Base-by-base conservation (phyloP, 441 rosid species). In the Adansonia madagascariensis region DNA sequence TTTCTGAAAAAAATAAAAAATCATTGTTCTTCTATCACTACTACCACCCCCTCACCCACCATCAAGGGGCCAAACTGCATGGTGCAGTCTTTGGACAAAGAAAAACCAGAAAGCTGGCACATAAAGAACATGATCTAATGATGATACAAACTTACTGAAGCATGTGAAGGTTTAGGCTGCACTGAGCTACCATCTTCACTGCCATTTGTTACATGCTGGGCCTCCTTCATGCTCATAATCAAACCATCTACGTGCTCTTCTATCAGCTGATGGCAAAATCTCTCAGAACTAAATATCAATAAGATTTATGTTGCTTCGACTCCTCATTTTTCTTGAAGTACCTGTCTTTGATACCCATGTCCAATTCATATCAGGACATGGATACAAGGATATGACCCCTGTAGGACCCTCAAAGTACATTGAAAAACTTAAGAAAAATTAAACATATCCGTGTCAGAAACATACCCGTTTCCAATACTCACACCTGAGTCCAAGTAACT, bases 101-200 rank as follows among this genome's bases (percentile, higher is more conserved):
- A 31, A 31, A 22, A 43, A 44, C 41, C 11, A 8, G 17, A 73
- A 22, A 22, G 43, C 44, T 18, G 15, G 18, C 56, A 15, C 55
- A 43, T 6, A 6, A 59, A 57, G 14, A 73, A 17, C 7, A 57
- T 55, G 60, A 79, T 74, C 2, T 12, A 47, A 68, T 2, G 74
- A 15, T 27, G 44, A 70, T 8, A 70, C 24, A n/a, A 52, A 82
- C 92, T 82, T 83, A 89, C 92, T 71, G 87, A 81, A 71, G 86
- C 61, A 71, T 52, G 41, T 52, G 74, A 73, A 11, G 77, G 53
- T 68, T 43, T 41, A 12, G 77, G 62, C 68, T 77, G 61, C 31
- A 43, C 50, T 17, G 12, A 9, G 14, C 8, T 70, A 76, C 79
- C 41, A 31, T 82, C 82, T 71, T 79, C 82, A 83, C 63, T 73